Conservation (phyloP, 2,329 filamentous ascomycete genomes). For the Neopestalotiopsis rosae region DNA sequence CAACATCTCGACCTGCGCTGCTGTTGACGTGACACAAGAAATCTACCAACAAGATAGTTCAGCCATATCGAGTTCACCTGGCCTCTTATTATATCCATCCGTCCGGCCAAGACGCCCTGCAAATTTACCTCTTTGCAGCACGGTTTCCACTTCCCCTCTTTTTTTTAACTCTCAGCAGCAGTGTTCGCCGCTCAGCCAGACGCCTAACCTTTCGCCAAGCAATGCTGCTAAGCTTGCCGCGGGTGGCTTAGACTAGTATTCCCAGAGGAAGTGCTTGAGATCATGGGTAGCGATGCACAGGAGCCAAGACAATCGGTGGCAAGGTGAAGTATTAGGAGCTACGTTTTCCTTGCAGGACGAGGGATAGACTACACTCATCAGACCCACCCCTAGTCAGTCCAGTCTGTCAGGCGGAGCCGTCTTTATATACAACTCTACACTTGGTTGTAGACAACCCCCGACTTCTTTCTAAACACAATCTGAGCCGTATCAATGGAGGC, state of each 20-base stretch:
- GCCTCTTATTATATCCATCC: too few species aligned
- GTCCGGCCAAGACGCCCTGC: background rate
- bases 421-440: background rate
- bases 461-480: background rate
- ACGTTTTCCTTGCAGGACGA: background rate
- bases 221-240: background rate
- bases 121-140: background rate
- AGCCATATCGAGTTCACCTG: too few species aligned
- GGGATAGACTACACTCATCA: background rate
- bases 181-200: background rate
- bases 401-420: background rate
- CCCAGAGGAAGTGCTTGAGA: background rate
- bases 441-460: background rate
- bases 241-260: slow-evolving; percentile 9
- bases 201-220: background rate
- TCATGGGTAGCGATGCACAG: slow-evolving; percentile 6
- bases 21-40: too few species aligned
- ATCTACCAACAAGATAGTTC: too few species aligned
- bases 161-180: too few species aligned
- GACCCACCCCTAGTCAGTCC: background rate
- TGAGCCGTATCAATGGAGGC: slow-evolving; percentile 9
- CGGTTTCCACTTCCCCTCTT: background rate
- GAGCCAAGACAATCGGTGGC: slow-evolving; percentile 5
- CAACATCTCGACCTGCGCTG: too few species aligned
- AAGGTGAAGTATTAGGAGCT: slow-evolving; percentile 2